These are phyloP conservation scores for Lachnellula hyalina DNA, from an alignment of 2,329 filamentous ascomycete genomes.

Conservation along the genomic window DNA sequence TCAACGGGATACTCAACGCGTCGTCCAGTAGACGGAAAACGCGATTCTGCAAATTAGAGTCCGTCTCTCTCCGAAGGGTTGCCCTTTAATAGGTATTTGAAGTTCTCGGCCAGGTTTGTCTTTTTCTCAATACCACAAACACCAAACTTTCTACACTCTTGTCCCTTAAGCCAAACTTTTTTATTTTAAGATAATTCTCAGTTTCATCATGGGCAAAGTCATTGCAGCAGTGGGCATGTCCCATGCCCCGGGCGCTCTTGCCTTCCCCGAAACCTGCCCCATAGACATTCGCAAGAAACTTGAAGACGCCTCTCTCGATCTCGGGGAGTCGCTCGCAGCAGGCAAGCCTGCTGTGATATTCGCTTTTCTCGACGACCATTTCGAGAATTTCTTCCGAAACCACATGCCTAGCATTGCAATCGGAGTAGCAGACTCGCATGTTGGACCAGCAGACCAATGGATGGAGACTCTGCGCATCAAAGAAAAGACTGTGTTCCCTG, in stretches of 20 bases:
- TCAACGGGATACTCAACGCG: too few relatives aligned
- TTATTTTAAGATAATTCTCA: not conserved
- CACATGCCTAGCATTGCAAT: slow-evolving; percentile 29
- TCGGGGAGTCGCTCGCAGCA: slow-evolving; percentile 26
- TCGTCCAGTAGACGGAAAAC: too few relatives aligned
- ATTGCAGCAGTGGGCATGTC: slow-evolving; percentile 8
- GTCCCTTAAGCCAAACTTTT: not conserved
- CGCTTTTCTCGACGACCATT: slow-evolving; percentile 31
- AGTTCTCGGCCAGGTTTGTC: too few relatives aligned
- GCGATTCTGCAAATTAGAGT: too few relatives aligned
- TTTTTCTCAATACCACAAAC: not conserved
- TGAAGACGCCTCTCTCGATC: slow-evolving; percentile 25
- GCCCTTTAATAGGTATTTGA: too few relatives aligned
- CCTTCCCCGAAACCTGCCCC: slow-evolving; percentile 28
- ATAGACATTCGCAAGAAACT: slow-evolving; percentile 22
- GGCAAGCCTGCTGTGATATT: slow-evolving; percentile 30
- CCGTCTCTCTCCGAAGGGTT: too few relatives aligned
- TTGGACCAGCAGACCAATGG: slow-evolving; percentile 30
- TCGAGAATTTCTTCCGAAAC: slow-evolving; percentile 30
- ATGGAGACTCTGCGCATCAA: slow-evolving; percentile 26
- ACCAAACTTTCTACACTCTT: not conserved
- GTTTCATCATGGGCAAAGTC: slow-evolving; percentile 5
- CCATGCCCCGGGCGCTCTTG: slow-evolving; percentile 23
- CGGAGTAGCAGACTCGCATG: slow-evolving; percentile 23
- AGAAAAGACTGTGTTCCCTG: slow-evolving; percentile 27